Base-by-base conservation (phyloP, 169 alveolate species). In the Amoebophrya sp. region DNA sequence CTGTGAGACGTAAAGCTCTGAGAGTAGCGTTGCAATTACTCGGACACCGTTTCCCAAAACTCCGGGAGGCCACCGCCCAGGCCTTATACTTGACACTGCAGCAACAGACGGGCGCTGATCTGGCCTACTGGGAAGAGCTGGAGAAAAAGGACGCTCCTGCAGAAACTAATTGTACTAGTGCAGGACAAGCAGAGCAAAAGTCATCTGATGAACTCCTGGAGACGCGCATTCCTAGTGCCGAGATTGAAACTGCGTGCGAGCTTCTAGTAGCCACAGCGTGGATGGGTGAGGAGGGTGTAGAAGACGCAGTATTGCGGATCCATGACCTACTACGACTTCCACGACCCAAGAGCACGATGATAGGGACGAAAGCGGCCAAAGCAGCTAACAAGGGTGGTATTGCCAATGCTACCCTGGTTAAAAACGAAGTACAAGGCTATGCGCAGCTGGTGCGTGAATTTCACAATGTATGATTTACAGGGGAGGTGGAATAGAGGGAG, bases 231-330 rank as follows among this genome's bases (percentile, higher is more conserved):
- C n/a, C n/a, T n/a, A n/a, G n/a, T n/a, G n/a, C n/a, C n/a, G n/a
- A n/a, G n/a, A 18, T 65, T 6, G 83, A 65, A 6, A 6, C 2
- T 26, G 83, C n/a, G 83, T 65, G 83, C 33, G 33, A 1, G 36
- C 2, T 6, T 6, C 83, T 65, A 0, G 26, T 65, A 0, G 83
- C 18, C 3, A 65, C 83, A 36, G 33, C 83, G 83, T 65, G 83
- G 83, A 65, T 65, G 83, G 26, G 36, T 10, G 83, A 65, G 83
- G 83, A n/a, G n/a, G n/a, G n/a, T n/a, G n/a, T n/a, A n/a, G n/a
- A n/a, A n/a, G n/a, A n/a, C n/a, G n/a, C n/a, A n/a, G n/a, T n/a
- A n/a, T n/a, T n/a, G n/a, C n/a, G n/a, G n/a, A n/a, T n/a, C n/a
- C n/a, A n/a, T n/a, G n/a, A n/a, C n/a, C n/a, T n/a, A n/a, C n/a